These are phyloP conservation scores for Narthecium ossifragum DNA, from an alignment of 106 monocot genomes.

Conservation along the genomic window DNA sequence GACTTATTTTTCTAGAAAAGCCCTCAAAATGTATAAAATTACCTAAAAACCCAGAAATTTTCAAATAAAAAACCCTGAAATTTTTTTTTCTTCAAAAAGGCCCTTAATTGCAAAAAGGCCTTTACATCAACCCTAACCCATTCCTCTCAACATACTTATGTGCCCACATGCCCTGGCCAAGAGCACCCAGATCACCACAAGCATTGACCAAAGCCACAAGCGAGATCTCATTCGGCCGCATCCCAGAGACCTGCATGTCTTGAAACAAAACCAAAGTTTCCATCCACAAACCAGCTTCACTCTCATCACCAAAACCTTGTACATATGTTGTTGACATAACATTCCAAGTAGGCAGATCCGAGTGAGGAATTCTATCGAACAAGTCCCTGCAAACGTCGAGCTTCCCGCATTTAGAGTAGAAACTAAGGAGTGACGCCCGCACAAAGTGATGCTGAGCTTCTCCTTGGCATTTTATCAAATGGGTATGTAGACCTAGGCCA, in stretches of 20 bases:
- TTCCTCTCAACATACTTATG: constrained; percentile 20
- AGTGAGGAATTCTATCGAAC: constrained; percentile 23
- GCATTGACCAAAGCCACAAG: constrained; percentile 22
- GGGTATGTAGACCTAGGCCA: constrained; percentile 36
- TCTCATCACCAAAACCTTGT: neutral
- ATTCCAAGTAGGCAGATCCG: constrained; percentile 45
- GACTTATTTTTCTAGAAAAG: too few relatives aligned
- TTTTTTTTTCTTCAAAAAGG: too few relatives aligned
- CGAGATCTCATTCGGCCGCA: constrained; percentile 33
- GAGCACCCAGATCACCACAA: constrained; percentile 32
- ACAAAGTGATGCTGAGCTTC: constrained; percentile 20
- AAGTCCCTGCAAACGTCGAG: constrained; percentile 13
- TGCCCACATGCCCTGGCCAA: constrained; percentile 35
- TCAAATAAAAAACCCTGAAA: too few relatives aligned
- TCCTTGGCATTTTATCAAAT: constrained; percentile 32
- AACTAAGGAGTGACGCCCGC: constrained; percentile 20
- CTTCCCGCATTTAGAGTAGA: constrained; percentile 22
- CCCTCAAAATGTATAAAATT: too few relatives aligned
- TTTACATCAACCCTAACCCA: too few relatives aligned
- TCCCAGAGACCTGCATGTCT: constrained; percentile 6
- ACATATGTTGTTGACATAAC: constrained; percentile 20
- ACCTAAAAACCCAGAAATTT: too few relatives aligned
- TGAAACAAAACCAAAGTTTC: constrained; percentile 26
- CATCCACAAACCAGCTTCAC: neutral
- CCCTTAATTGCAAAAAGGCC: too few relatives aligned